These are phyloP conservation scores for Penicillium steckii DNA, from an alignment of 495 filamentous ascomycete species.

Conservation along the genomic window DNA sequence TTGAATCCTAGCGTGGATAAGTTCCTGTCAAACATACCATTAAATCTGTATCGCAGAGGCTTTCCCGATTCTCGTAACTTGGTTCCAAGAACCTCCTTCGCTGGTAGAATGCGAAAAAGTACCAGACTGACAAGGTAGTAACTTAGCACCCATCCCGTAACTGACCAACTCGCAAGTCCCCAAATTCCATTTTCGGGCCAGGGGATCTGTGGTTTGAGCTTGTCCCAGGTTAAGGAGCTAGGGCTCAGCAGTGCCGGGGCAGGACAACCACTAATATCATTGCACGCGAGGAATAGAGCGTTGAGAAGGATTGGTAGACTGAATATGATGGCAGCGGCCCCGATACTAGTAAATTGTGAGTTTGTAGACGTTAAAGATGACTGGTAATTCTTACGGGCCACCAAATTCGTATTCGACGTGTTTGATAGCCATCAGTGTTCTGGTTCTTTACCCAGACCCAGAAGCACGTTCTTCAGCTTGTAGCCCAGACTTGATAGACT, in stretches of 20 bases:
- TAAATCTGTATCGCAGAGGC: constrained; percentile 78
- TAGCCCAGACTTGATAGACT: too few species aligned
- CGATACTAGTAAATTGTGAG: constrained; percentile 59
- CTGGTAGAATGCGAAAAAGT: constrained; percentile 70
- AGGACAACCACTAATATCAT: constrained; percentile 80
- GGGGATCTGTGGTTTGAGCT: constrained; percentile 64
- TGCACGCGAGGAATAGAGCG: constrained; percentile 71
- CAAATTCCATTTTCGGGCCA: constrained; percentile 61
- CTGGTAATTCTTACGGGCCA: too few species aligned
- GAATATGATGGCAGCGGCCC: constrained; percentile 63
- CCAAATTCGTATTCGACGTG: too few species aligned
- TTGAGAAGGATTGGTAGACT: constrained; percentile 71
- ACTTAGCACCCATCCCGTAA: constrained; percentile 55
- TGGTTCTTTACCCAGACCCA: too few species aligned
- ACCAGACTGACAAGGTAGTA: constrained; percentile 71
- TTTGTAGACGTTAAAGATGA: too few species aligned
- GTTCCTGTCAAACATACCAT: constrained; percentile 48
- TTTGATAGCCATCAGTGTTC: too few species aligned
- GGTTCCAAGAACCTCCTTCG: constrained; percentile 60
- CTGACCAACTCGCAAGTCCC: constrained; percentile 52
- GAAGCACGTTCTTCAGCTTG: too few species aligned
- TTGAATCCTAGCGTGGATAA: too few species aligned
- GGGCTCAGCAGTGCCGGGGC: constrained; percentile 70
- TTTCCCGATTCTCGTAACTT: constrained; percentile 63
- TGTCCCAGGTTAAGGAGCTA: constrained; percentile 58